These are phyloP conservation scores for Abelmoschus esculentus DNA, from an alignment of 345 rosid genomes.

Conservation along the genomic window DNA sequence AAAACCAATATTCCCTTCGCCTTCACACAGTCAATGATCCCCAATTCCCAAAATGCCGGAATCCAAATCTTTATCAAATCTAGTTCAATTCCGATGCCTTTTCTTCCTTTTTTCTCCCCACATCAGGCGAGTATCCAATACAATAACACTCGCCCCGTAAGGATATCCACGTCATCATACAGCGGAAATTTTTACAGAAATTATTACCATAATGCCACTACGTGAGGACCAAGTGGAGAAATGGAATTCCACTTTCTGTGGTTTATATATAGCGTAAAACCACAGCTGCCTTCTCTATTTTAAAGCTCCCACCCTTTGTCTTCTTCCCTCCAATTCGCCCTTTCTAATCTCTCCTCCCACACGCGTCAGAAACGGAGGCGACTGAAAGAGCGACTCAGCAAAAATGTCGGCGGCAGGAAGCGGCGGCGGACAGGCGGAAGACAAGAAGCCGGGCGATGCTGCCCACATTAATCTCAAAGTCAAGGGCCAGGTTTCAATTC, in stretches of 20 bases:
- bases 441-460: constrained; percentile 57
- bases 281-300: constrained; percentile 12
- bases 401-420: constrained; percentile 39
- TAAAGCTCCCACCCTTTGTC: not conserved
- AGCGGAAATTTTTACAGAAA: too few species aligned
- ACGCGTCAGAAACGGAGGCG: not conserved
- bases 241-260: too few species aligned
- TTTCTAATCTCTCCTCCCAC: not conserved
- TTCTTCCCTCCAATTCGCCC: not conserved
- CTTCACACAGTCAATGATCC: not conserved
- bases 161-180: too few species aligned
- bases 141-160: too few species aligned
- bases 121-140: too few species aligned
- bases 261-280: constrained; percentile 18
- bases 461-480: constrained; percentile 71
- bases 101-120: too few species aligned
- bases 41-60: too few species aligned
- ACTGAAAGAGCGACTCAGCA: not conserved
- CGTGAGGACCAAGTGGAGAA: too few species aligned
- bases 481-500: constrained; percentile 53
- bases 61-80: too few species aligned
- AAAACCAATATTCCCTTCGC: not conserved
- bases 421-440: constrained; percentile 41
- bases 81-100: too few species aligned
- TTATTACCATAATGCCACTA: too few species aligned